These are phyloP conservation scores for Metschnikowia peoriensis DNA, from an alignment of 805 yeast genomes.

Conservation along the genomic window DNA sequence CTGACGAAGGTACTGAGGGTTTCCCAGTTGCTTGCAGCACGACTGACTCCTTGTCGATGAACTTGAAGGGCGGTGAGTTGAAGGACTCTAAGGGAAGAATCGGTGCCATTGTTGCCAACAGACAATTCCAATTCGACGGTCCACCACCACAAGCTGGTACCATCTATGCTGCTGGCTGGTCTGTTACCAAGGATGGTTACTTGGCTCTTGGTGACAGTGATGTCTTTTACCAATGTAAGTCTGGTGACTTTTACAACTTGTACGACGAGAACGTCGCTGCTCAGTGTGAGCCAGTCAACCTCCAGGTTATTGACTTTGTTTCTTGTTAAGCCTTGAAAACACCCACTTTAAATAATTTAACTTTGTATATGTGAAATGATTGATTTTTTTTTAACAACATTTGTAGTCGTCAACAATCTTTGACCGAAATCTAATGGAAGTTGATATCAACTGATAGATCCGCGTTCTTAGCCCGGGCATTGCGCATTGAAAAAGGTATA, in stretches of 20 bases:
- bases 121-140: conserved; percentile 79
- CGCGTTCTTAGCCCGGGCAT: too few species aligned
- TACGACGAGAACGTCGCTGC: conserved; percentile 51
- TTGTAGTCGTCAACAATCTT: not conserved
- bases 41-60: conserved; percentile 49
- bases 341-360: not conserved
- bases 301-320: conserved; percentile 57
- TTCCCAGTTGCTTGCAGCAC: conserved; percentile 22
- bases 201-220: conserved; percentile 63
- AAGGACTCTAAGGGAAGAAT: conserved; percentile 63
- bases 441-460: too few species aligned
- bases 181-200: conserved; percentile 52
- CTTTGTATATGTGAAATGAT: conserved; percentile 11
- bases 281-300: conserved; percentile 63
- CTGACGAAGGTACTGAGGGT: conserved; percentile 18
- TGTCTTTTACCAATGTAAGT: conserved; percentile 69
- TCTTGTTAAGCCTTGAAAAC: conserved; percentile 39
- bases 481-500: not conserved
- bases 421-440: too few species aligned
- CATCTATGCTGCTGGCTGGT: conserved; percentile 34
- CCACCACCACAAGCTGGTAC: conserved; percentile 69
- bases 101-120: conserved; percentile 78
- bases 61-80: conserved; percentile 49
- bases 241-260: conserved; percentile 77
- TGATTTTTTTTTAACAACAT: conserved; percentile 7